A percentile compares a stretch with the other conserved stretches of the same genome.
phyloP scores from a whole-genome alignment of 352 stramenopile genomes.

The Phytophthora sp. region DNA sequence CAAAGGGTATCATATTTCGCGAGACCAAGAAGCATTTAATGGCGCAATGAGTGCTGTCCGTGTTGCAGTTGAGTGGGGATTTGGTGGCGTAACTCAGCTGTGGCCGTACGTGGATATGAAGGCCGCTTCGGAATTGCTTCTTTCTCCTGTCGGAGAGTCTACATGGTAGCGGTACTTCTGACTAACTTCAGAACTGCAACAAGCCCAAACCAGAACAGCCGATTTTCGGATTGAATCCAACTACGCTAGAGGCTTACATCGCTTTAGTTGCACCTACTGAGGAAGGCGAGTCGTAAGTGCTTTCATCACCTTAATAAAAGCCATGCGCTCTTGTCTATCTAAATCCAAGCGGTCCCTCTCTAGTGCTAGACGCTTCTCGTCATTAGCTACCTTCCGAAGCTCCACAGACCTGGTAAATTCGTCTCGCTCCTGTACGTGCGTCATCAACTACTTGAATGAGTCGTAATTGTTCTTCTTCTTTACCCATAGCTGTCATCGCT shows the following conservation, averaged over 20 bases:
- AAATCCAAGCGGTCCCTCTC: neutral
- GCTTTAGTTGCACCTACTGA: no score
- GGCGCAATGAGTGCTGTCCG: neutral
- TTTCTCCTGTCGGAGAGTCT: neutral
- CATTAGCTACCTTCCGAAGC: neutral
- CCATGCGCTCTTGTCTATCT: neutral
- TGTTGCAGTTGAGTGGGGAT: neutral
- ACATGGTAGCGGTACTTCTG: no score
- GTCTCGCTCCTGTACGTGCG: no score
- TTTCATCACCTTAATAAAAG: neutral
- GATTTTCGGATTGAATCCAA: neutral
- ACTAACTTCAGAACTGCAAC: neutral
- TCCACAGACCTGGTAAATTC: neutral
- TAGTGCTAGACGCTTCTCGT: no score
- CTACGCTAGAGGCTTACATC: neutral
- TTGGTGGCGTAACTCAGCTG: neutral
- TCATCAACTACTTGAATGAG: neutral
- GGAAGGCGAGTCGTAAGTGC: neutral
- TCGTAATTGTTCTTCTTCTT: neutral
- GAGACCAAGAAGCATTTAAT: neutral
- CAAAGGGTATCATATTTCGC: neutral
- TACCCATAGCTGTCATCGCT: neutral
- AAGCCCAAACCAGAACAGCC: neutral
- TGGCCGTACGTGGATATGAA: conserved; percentile 1
- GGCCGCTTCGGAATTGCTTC: no score